These are phyloP conservation scores for Rhodamnia argentea DNA, from an alignment of 345 rosid species.

Conservation along the genomic window DNA sequence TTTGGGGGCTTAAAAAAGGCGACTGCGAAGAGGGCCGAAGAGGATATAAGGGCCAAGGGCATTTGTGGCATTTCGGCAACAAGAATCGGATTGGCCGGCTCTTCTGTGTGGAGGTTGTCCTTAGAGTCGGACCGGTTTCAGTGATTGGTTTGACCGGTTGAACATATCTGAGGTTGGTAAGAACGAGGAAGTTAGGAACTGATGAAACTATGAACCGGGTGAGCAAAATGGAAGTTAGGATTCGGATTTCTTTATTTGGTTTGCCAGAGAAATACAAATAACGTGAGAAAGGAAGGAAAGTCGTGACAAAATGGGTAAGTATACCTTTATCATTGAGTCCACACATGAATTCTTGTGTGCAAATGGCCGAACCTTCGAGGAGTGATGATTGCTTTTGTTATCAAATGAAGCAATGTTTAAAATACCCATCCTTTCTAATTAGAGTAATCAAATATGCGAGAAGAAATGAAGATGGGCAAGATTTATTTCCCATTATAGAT, in stretches of 20 bases:
- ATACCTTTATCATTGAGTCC: neutral
- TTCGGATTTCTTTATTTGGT: neutral
- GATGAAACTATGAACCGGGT: neutral
- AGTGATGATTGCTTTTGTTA: neutral
- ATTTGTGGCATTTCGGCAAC: neutral
- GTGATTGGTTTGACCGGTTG: neutral
- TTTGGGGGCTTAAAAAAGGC: neutral
- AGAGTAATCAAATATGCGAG: neutral
- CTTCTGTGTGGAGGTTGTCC: neutral
- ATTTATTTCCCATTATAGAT: neutral
- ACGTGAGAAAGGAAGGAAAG: neutral
- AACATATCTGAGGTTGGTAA: neutral
- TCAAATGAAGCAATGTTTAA: neutral
- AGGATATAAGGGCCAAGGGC: constrained; percentile 7
- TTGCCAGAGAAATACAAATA: neutral
- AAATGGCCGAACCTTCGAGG: rapidly evolving
- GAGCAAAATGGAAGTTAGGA: neutral
- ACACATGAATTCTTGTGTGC: neutral
- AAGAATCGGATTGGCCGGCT: neutral
- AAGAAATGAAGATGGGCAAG: neutral
- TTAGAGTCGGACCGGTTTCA: neutral
- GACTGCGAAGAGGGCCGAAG: neutral
- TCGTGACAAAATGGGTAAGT: neutral
- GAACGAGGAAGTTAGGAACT: neutral
- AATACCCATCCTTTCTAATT: neutral